A percentile compares a stretch with the other conserved stretches of the same genome.
Conservation (phyloP, 805 yeast genomes). For the Komagataella phaffii region DNA sequence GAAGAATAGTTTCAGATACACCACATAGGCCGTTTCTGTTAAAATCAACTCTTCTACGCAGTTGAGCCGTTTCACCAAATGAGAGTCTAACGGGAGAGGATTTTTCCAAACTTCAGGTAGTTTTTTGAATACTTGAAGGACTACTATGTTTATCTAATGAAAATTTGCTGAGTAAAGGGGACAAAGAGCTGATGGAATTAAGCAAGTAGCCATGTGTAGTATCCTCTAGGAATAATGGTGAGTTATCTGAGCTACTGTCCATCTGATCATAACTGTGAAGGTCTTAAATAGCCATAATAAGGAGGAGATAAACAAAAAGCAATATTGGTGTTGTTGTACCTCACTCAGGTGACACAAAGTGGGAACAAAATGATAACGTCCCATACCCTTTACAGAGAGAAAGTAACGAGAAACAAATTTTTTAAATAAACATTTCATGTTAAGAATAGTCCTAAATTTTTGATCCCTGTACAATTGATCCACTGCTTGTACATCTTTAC, state of each 20-base stretch:
- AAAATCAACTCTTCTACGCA: conserved; percentile 31
- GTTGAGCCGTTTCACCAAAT: conserved; percentile 10
- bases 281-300: neutral
- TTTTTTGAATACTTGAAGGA: neutral
- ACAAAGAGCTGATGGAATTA: neutral
- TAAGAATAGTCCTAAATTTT: neutral
- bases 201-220: neutral
- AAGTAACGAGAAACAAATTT: too few relatives aligned
- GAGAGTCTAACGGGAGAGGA: neutral
- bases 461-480: neutral
- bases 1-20: conserved; percentile 26
- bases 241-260: neutral
- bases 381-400: neutral
- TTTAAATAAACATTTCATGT: neutral
- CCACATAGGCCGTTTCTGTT: conserved; percentile 35
- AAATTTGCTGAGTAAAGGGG: neutral
- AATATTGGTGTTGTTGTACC: neutral
- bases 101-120: neutral
- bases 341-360: neutral
- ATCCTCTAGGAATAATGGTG: neutral
- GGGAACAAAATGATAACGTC: neutral
- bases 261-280: neutral
- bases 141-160: neutral
- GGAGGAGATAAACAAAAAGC: neutral
- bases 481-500: neutral